These are phyloP conservation scores for Endotrypanum monterogeii DNA, from an alignment of 208 protist species.

Conservation along the genomic window DNA sequence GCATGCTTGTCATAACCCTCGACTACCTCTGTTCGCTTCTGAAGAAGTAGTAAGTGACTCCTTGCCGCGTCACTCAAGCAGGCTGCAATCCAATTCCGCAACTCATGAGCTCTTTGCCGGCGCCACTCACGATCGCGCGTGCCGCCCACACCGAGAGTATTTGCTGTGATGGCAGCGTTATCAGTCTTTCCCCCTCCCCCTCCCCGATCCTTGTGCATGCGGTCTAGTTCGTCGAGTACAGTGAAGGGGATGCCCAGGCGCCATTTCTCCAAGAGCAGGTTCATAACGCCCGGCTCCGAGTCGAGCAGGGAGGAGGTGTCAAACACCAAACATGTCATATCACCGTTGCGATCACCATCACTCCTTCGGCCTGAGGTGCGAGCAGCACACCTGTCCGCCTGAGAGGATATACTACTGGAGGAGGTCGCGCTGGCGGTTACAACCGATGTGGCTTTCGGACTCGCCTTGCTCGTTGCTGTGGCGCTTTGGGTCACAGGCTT, in stretches of 20 bases:
- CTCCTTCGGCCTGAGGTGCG: background rate
- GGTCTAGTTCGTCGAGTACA: slow-evolving; percentile 78
- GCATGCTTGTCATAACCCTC: slow-evolving; percentile 53
- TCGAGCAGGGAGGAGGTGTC: slow-evolving; percentile 76
- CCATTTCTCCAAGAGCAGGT: slow-evolving; percentile 52
- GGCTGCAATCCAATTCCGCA: slow-evolving; percentile 69
- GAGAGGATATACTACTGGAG: background rate
- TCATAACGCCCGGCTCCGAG: slow-evolving; percentile 47
- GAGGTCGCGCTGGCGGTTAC: background rate
- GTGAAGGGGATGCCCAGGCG: slow-evolving; percentile 71
- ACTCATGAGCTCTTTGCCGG: slow-evolving; percentile 26
- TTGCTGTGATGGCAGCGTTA: slow-evolving; percentile 13
- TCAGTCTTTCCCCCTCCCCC: slow-evolving; percentile 8
- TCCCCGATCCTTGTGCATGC: slow-evolving; percentile 44
- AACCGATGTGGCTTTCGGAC: background rate
- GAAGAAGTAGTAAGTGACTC: slow-evolving; percentile 43
- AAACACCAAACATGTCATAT: slow-evolving; percentile 53
- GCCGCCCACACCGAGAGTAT: background rate
- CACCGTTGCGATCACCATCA: background rate
- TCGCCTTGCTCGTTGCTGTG: background rate
- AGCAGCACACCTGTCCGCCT: background rate
- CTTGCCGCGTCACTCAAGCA: slow-evolving; percentile 19
- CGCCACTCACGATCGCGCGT: slow-evolving; percentile 34
- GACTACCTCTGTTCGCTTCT: slow-evolving; percentile 68
- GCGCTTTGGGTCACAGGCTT: slow-evolving; percentile 5